Evolutionary conservation across 2,329 filamentous ascomycete genomes (phyloP), one percentile per base, ranked within the genome.

Genomic region (Colletotrichum nymphaeae): DNA sequence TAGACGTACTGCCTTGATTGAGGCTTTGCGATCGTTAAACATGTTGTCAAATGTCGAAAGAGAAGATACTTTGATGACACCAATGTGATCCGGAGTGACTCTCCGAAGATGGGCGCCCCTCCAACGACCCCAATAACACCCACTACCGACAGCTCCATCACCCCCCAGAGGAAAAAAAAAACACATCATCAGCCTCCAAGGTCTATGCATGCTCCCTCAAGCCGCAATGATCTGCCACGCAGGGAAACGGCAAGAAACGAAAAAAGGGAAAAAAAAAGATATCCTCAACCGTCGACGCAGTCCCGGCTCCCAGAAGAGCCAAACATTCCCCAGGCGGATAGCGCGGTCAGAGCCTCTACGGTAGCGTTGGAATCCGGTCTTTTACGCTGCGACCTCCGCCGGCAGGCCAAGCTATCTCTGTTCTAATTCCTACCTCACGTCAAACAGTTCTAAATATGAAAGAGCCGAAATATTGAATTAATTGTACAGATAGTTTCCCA

Each of bases 191-290:
- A 46, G 19, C 3, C 22, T 63, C 9, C 69, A 35, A 60, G 66
- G 59, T 49, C 66, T 24, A 69, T 69, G 70, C 66, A 73, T 73
- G 70, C 66, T 56, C 60, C 26, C 8, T 55, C 49, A 28, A 28
- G 62, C 60, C 24, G 67, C 32, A 62, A 46, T 59, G 49, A 71
- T 65, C 67, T 35, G 28, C 46, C 22, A 53, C 26, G 22, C 11
- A 69, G 55, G 37, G 5, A 19, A 52, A 32, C 32, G 30, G 65
- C 24, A 30, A 57, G 26, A 42, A 30, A 55, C 28, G n/a, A 14
- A 37, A 28, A 2, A 12, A 4, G 9, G 3, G n/a, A 55, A 19
- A 14, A 3, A 37, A 28, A 12, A 11, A 32, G 9, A 12, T 35
- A 28, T 53, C 7, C 42, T 32, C 37, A 30, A 11, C 52, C 37